Conservation (phyloP, 1,284 basidiomycete species). For the Cutaneotrichosporon daszewskae region DNA sequence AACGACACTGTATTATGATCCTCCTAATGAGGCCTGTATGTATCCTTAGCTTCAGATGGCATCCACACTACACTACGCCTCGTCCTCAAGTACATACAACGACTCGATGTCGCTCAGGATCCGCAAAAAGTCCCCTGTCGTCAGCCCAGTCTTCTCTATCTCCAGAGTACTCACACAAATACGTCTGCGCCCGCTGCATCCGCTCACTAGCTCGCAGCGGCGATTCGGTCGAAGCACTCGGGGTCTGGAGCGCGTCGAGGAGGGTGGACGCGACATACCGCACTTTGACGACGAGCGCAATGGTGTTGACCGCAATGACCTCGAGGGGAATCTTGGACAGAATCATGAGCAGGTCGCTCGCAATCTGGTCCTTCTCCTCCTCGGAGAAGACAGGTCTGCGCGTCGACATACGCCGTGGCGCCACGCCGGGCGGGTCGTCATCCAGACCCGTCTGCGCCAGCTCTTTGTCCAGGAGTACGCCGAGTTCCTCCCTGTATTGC, state of each 20-base stretch:
- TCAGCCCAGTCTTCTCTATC: background rate
- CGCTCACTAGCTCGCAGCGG: conserved; percentile 47
- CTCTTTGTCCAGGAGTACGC: conserved; percentile 50
- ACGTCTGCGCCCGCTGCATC: conserved; percentile 64
- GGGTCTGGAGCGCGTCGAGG: conserved; percentile 75
- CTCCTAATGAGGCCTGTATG: background rate
- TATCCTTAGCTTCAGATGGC: too few relatives aligned
- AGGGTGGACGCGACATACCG: conserved; percentile 81
- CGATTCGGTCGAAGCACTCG: background rate
- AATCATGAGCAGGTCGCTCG: conserved; percentile 64
- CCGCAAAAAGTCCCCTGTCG: conserved; percentile 76
- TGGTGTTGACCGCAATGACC: conserved; percentile 80
- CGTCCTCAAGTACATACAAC: conserved; percentile 27
- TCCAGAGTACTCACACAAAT: conserved; percentile 50
- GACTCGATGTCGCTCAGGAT: conserved; percentile 77
- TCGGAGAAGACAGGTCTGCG: conserved; percentile 20
- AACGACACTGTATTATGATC: background rate
- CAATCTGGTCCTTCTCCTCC: conserved; percentile 29
- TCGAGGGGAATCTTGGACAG: conserved; percentile 84
- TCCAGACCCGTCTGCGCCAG: conserved; percentile 2
- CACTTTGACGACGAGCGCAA: conserved; percentile 68
- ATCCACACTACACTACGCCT: background rate
- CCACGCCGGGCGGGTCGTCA: conserved; percentile 57
- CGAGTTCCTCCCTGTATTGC: conserved; percentile 75
- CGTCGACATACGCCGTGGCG: background rate